These are phyloP conservation scores for Periconia macrospinosa DNA, from an alignment of 2,329 filamentous ascomycete species.

Conservation along the genomic window DNA sequence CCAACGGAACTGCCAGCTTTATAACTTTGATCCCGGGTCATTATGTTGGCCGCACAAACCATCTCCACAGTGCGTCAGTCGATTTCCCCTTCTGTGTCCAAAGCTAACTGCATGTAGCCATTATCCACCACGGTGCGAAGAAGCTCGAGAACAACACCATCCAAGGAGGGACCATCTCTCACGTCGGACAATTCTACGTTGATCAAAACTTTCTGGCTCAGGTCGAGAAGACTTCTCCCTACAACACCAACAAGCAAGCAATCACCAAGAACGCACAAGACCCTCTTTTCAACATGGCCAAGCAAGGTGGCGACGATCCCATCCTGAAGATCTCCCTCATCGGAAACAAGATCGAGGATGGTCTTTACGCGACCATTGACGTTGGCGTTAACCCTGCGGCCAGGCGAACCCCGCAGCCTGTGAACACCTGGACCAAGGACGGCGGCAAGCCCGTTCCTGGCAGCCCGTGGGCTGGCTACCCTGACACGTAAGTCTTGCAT, in stretches of 20 bases:
- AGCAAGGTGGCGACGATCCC: constrained; percentile 56
- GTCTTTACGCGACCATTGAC: constrained; percentile 35
- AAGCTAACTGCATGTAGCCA: constrained; percentile 16
- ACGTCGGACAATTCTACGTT: constrained; percentile 68
- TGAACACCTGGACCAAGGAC: constrained; percentile 31
- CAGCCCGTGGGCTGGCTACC: constrained; percentile 32
- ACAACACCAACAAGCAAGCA: constrained; percentile 46
- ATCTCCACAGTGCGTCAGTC: constrained; percentile 32
- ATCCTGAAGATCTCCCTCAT: constrained; percentile 61
- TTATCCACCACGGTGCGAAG: constrained; percentile 43
- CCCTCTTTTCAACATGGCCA: constrained; percentile 49
- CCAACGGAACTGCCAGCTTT: constrained; percentile 54
- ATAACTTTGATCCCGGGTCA: constrained; percentile 53
- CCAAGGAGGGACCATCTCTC: constrained; percentile 54
- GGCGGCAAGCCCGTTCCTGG: constrained; percentile 28
- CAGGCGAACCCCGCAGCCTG: constrained; percentile 27
- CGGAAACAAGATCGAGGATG: constrained; percentile 44
- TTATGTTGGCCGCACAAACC: constrained; percentile 35
- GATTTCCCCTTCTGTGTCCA: neutral
- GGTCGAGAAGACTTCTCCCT: constrained; percentile 53
- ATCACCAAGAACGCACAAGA: constrained; percentile 58
- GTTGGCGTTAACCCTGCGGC: constrained; percentile 34
- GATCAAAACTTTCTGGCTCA: constrained; percentile 59
- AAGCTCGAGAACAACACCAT: constrained; percentile 56
- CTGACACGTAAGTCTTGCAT: constrained; percentile 17